Evolutionary conservation across 202 grass and related monocot species (phyloP), one percentile per base, ranked within the genome.

Genomic region (Miscanthus sacchariflorus): DNA sequence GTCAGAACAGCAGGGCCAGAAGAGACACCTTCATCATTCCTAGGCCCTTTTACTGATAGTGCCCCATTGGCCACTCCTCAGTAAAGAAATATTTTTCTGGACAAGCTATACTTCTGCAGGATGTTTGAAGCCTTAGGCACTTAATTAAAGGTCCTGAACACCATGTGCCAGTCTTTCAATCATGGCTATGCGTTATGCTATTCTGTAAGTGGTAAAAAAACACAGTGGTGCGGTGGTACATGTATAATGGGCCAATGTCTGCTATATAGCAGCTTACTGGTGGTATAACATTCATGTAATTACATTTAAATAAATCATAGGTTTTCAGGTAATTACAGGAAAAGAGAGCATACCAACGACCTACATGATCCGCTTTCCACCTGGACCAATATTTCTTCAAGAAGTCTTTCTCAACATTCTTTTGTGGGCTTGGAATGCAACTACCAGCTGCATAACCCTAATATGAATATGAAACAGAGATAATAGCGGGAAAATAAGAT

Each of bases 381-480:
- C 79, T 96, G 30, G 91, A 84, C 94, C 96, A 98, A 93, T 98
- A 96, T 91, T 95, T 98, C 48, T 82, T 93, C 81, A 98, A 81
- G 87, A 98, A 96, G 40, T 89, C 92, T 69, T 93, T 96, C 83
- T 96, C 96, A 70, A 99, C 96, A 89, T 99, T 99, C 82, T 99
- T 95, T 86, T 99, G 94, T 73, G 94, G 94, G 81, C 96, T 96
- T 77, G 96, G 96, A 89, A 99, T 99, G 73, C 94, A 93, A 90
- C 91, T 91, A 74, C 94, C 96, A 80, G 96, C 96, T 70, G 94
- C 90, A 91, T 99, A 99, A 23, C 96, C 96, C 94, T 96, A 78
- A 92, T 43, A 79, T 72, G 9, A 81, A 78, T 63, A 88, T 83
- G 5, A 63, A 84, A 77, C 43, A 85, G 14, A 71, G 21, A 83